phyloP scores from a whole-genome alignment of 495 filamentous ascomycete genomes.

The Hyaloscypha finlandica region DNA sequence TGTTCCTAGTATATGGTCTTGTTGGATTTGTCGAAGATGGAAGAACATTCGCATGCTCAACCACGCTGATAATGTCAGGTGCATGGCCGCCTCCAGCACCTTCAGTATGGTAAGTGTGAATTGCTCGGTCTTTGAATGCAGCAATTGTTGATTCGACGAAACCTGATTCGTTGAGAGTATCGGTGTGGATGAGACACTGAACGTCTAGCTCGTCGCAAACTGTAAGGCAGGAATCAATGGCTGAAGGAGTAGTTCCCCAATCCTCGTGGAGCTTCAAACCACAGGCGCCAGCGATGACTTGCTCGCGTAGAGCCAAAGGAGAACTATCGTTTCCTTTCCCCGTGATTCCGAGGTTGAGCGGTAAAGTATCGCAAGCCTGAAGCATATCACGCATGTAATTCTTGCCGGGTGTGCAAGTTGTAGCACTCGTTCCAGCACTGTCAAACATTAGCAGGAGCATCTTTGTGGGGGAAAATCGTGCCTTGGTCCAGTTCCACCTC shows the following conservation, averaged over 20 bases:
- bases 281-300: slow-evolving; percentile 80
- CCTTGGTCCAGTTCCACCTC: slow-evolving; percentile 91
- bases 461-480: slow-evolving; percentile 26
- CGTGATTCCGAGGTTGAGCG: slow-evolving; percentile 90
- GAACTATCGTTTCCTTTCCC: slow-evolving; percentile 93
- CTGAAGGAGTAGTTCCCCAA: slow-evolving; percentile 91
- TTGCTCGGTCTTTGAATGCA: slow-evolving; percentile 86
- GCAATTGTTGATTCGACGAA: slow-evolving; percentile 92
- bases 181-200: slow-evolving; percentile 96
- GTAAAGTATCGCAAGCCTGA: slow-evolving; percentile 83
- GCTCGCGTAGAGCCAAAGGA: slow-evolving; percentile 72
- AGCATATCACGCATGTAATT: slow-evolving; percentile 91
- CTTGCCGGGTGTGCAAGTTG: slow-evolving; percentile 89
- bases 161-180: slow-evolving; percentile 96
- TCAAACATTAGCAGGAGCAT: slow-evolving; percentile 21
- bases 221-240: slow-evolving; percentile 85
- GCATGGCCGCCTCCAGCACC: slow-evolving; percentile 96
- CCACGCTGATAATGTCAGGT: slow-evolving; percentile 94
- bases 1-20: slow-evolving; percentile 88
- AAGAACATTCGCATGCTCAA: slow-evolving; percentile 89
- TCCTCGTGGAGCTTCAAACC: slow-evolving; percentile 97
- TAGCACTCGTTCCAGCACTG: slow-evolving; percentile 91
- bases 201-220: slow-evolving; percentile 92
- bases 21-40: slow-evolving; percentile 94
- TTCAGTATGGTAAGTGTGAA: slow-evolving; percentile 99